phyloP scores from a whole-genome alignment of 768 basidiomycete species.

The Mycena belliarum region DNA sequence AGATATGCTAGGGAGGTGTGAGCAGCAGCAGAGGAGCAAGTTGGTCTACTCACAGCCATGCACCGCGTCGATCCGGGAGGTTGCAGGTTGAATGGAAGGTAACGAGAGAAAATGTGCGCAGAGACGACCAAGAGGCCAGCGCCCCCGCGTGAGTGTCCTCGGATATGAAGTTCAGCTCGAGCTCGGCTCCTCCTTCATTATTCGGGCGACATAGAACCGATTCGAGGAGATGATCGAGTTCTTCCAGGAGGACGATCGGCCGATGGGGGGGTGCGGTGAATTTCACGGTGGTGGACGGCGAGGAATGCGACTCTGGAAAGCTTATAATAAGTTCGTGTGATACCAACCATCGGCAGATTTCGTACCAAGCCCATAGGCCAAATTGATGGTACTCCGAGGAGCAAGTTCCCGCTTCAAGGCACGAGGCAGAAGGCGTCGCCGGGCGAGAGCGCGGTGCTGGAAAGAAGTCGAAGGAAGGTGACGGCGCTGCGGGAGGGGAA shows the following conservation, averaged over 20 bases:
- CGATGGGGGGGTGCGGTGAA: background rate
- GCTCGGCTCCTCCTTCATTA: background rate
- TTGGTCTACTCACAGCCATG: background rate
- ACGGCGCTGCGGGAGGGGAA: background rate
- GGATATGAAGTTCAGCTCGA: background rate
- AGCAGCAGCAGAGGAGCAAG: background rate
- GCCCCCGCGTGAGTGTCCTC: background rate
- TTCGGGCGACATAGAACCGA: background rate
- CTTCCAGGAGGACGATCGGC: conserved; percentile 5
- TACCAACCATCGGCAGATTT: no score
- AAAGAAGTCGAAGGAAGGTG: background rate
- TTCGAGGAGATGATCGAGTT: conserved; percentile 1
- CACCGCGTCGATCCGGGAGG: background rate
- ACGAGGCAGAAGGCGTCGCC: background rate
- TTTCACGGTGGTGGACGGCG: background rate
- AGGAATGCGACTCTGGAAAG: no score
- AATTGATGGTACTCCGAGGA: background rate
- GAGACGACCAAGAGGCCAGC: background rate
- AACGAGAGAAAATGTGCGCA: background rate
- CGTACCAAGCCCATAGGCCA: background rate
- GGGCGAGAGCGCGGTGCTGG: background rate
- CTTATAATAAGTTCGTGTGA: no score
- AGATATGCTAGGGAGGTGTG: background rate
- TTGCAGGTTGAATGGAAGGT: background rate
- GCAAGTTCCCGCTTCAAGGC: background rate